A percentile compares a stretch with the other conserved stretches of the same genome.
Conservation (phyloP, 176 grass and related monocot genomes). For the Cenchrus americanus region DNA sequence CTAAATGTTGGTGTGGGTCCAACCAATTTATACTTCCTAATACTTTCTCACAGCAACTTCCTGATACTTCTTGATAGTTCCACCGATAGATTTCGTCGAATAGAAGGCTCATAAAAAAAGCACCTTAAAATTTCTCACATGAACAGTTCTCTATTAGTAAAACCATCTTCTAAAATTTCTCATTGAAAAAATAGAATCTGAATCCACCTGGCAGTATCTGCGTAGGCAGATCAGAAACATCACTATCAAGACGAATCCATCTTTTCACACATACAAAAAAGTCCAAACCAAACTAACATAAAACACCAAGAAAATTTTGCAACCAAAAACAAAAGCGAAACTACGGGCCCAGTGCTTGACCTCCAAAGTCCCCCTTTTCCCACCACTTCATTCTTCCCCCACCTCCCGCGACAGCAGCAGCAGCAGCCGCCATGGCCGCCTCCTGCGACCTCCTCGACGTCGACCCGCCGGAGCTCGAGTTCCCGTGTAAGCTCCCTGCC, state of each 20-base stretch:
- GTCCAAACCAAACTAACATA: background rate
- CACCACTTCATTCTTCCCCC: conserved; percentile 29
- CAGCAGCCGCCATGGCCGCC: conserved; percentile 54
- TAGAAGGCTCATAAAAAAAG: no score
- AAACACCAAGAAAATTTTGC: conserved; percentile 4
- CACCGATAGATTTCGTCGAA: no score
- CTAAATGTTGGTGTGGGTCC: no score
- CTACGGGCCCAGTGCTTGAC: conserved; percentile 17
- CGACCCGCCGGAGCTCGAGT: conserved; percentile 64
- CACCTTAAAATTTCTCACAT: no score
- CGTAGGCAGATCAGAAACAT: background rate
- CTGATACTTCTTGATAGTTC: no score
- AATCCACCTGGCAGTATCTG: background rate
- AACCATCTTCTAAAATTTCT: no score
- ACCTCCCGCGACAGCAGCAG: conserved; percentile 20
- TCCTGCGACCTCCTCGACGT: conserved; percentile 62
- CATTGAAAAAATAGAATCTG: background rate
- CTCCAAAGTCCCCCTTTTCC: conserved; percentile 39
- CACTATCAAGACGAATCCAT: background rate
- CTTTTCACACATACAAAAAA: background rate
- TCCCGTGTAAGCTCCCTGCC: conserved; percentile 52
- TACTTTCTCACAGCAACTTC: no score
- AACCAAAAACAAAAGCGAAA: conserved; percentile 14
- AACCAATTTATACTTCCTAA: no score
- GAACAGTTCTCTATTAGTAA: background rate